A percentile compares a stretch with the other conserved stretches of the same genome.
phyloP scores from a whole-genome alignment of 164 flowering plant species.

The Cinnamomum micranthum region DNA sequence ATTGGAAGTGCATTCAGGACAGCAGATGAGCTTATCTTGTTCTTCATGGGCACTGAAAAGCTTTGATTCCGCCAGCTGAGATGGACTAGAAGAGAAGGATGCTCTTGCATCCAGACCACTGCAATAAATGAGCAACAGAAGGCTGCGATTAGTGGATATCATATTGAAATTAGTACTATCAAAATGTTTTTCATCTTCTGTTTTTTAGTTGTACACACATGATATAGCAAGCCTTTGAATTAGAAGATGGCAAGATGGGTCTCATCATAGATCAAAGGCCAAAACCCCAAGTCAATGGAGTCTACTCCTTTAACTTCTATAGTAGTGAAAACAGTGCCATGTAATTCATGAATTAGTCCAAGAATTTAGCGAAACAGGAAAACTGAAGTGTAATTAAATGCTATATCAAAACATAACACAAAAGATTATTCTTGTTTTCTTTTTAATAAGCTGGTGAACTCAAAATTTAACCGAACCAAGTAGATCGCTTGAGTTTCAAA shows the following conservation, averaged over 20 bases:
- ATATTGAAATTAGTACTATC: neutral
- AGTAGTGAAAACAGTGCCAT: too few species aligned
- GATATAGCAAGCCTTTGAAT: too few species aligned
- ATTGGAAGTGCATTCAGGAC: conserved; percentile 61
- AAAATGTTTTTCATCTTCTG: neutral
- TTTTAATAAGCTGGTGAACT: too few species aligned
- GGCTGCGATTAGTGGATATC: neutral
- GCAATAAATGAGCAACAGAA: conserved; percentile 15
- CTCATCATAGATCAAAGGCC: neutral
- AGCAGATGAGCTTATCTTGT: conserved; percentile 52
- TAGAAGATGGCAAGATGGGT: neutral
- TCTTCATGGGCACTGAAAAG: conserved; percentile 38
- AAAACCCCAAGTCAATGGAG: too few species aligned
- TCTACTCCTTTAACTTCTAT: too few species aligned
- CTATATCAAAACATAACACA: too few species aligned
- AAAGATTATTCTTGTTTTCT: too few species aligned
- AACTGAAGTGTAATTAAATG: too few species aligned
- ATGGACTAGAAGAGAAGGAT: conserved; percentile 22
- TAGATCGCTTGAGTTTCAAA: neutral
- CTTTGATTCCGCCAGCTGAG: conserved; percentile 37
- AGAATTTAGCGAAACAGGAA: too few species aligned
- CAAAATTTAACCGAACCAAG: neutral
- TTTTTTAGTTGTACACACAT: too few species aligned
- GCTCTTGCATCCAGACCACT: conserved; percentile 52
- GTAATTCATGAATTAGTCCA: too few species aligned